A percentile compares a stretch with the other conserved stretches of the same genome.
Evolutionary conservation across 2,329 filamentous ascomycete species (phyloP).

Genomic region (Cryphonectria carpinicola): DNA sequence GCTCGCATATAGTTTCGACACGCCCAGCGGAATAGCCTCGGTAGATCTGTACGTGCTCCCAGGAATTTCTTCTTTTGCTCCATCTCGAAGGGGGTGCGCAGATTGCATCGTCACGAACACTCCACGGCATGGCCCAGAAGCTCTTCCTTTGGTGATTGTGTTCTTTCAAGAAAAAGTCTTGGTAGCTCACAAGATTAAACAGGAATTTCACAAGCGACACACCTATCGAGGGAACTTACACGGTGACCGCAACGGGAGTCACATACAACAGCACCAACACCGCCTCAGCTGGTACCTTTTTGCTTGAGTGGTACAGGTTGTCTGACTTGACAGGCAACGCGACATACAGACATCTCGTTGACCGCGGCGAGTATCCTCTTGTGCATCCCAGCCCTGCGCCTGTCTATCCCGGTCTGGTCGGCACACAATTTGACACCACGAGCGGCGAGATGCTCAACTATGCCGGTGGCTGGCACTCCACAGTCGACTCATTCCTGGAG

Average conservation of each 20-base stretch:
- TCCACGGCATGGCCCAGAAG: neutral
- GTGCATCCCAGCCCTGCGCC: conserved; percentile 17
- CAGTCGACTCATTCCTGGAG: conserved; percentile 20
- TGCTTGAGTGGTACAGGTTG: conserved; percentile 20
- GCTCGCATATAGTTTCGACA: conserved; percentile 21
- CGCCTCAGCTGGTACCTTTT: conserved; percentile 16
- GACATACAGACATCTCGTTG: conserved; percentile 15
- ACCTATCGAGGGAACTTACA: conserved; percentile 22
- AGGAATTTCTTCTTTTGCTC: neutral
- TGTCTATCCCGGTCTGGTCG: conserved; percentile 17
- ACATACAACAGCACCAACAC: conserved; percentile 25
- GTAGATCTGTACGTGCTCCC: conserved; percentile 5
- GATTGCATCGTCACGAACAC: neutral
- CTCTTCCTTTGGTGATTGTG: neutral
- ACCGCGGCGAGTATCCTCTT: conserved; percentile 20
- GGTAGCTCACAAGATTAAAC: neutral
- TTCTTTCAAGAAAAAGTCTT: neutral
- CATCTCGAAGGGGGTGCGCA: neutral
- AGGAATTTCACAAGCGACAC: conserved; percentile 15
- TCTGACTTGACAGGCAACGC: conserved; percentile 19
- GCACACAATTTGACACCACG: conserved; percentile 19
- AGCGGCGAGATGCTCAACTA: conserved; percentile 17
- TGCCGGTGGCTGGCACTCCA: conserved; percentile 17
- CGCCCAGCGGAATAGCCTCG: conserved; percentile 13
- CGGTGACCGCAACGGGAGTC: conserved; percentile 17